phyloP scores from a whole-genome alignment of 1,139 yeast species.

The Taiozyma sp. region DNA sequence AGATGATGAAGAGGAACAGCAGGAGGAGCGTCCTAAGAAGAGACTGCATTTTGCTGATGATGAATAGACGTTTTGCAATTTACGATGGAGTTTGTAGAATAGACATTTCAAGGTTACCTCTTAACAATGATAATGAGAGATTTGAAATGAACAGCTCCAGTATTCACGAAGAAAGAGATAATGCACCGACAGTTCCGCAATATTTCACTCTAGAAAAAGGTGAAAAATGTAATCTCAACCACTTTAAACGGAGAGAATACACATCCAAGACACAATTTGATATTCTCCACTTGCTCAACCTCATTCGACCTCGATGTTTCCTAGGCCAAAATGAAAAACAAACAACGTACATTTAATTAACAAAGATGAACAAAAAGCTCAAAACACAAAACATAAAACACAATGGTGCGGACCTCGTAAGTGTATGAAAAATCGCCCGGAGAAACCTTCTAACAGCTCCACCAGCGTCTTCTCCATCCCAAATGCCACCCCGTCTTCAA shows the following conservation, averaged over 20 bases:
- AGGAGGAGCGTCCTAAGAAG: conserved; percentile 8
- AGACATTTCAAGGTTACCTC: no score
- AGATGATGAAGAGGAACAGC: conserved; percentile 3
- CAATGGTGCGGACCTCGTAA: neutral
- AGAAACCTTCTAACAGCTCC: neutral
- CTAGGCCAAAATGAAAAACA: neutral
- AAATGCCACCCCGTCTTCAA: conserved; percentile 47
- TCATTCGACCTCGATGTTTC: no score
- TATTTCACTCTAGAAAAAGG: no score
- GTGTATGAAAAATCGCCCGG: neutral
- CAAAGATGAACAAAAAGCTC: neutral
- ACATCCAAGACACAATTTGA: no score
- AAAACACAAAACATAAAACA: neutral
- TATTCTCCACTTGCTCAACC: no score
- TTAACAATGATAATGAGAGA: no score
- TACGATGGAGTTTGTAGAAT: neutral
- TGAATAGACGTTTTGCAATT: neutral
- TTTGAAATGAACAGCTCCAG: no score
- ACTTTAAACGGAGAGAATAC: no score
- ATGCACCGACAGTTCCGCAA: no score
- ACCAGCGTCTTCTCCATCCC: conserved; percentile 38
- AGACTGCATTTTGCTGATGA: conserved; percentile 14
- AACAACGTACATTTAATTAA: neutral
- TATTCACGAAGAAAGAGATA: no score
- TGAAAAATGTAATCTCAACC: no score